Evolutionary conservation across 2,329 filamentous ascomycete species (phyloP), one percentile per base, ranked within the genome.

Genomic region (Orbilia javanica): DNA sequence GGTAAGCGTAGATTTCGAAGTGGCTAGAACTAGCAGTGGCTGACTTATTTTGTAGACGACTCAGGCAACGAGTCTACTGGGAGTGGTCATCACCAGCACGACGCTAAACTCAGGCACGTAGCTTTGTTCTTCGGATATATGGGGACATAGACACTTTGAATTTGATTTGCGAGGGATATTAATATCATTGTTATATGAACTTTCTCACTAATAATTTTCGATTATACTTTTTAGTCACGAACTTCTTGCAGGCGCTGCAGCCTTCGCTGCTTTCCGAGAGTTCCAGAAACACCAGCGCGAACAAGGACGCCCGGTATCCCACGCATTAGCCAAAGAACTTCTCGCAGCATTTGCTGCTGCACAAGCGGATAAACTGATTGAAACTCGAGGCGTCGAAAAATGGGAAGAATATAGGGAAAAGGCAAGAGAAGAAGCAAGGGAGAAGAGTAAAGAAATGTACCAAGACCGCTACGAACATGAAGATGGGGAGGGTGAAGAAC

Each of bases 241-340:
- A 86, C 83, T 93, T 57, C 83, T 95, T 70, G 92, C 90, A 80
- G 92, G 91, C 79, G 93, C 90, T 76, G 92, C 92, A 89, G 90
- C 79, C 94, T 95, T 83, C 90, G 89, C 80, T 92, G 90, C 82
- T 91, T 78, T 95, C 88, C 93, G 94, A 87, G 86, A 90, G 22
- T 94, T 90, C 82, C 92, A 94, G 85, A 90, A 94, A 84, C 87
- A 88, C 82, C 91, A 94, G 86, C 90, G 91, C 82, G 86, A 85
- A 69, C 87, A 92, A 83, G 92, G 91, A 85, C 90, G 93, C 86
- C 83, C 88, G 3, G 90, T 94, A 81, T 88, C 87, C 80, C 92
- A 95, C 86, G 85, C 85, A 50, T 91, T 93, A 82, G 93, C 93
- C 83, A 95, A 95, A 86, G 92, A 94, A 85, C 83, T 92, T 50